phyloP scores from a whole-genome alignment of 108 stramenopile species.

The Chaetoceros tenuissimus region DNA sequence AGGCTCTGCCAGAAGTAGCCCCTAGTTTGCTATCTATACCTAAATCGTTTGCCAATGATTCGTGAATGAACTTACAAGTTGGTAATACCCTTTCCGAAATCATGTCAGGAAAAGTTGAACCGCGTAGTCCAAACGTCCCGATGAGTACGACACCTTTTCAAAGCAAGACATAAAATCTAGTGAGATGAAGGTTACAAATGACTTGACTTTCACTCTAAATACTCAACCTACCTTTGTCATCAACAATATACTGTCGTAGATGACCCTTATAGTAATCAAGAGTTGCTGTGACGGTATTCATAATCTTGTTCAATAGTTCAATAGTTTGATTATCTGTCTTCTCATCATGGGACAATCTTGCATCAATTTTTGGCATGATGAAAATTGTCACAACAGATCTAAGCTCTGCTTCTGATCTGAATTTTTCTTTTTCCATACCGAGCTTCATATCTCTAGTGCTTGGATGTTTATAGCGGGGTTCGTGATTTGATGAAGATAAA shows the following conservation, averaged over 20 bases:
- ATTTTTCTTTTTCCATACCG: constrained; percentile 14
- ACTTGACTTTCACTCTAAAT: background rate
- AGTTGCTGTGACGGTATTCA: constrained; percentile 11
- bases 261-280: constrained; percentile 30
- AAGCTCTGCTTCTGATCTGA: constrained; percentile 31
- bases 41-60: constrained; percentile 10
- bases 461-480: no score
- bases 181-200: background rate
- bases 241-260: constrained; percentile 42
- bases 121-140: constrained; percentile 10
- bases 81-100: constrained; percentile 15
- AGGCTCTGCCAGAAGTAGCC: constrained; percentile 26
- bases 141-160: constrained; percentile 8
- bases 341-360: constrained; percentile 7
- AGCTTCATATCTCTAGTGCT: no score
- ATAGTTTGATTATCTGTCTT: constrained; percentile 8
- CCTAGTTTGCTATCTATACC: constrained; percentile 11
- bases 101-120: constrained; percentile 13
- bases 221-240: constrained; percentile 26
- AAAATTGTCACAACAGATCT: constrained; percentile 27
- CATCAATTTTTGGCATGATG: constrained; percentile 12
- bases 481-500: constrained; percentile 5
- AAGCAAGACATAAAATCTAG: background rate
- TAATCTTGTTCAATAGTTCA: constrained; percentile 12
- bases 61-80: constrained; percentile 1